phyloP scores from a whole-genome alignment of 2,329 filamentous ascomycete species.

The Cytospora mali region DNA sequence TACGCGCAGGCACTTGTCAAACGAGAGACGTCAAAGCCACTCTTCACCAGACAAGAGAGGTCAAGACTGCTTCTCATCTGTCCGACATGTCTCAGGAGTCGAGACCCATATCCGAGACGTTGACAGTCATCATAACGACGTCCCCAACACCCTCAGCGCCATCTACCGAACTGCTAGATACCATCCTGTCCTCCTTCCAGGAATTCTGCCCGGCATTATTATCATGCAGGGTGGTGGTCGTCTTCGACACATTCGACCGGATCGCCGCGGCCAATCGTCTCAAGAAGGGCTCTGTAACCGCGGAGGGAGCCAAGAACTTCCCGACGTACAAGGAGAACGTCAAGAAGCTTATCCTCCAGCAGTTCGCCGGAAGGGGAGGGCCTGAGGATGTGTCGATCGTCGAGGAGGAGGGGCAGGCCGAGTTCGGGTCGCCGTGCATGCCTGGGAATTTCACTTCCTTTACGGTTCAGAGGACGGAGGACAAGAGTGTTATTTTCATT shows the following conservation, averaged over 20 bases:
- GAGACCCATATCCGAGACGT: constrained; percentile 23
- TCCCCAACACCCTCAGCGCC: constrained; percentile 59
- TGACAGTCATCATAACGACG: constrained; percentile 56
- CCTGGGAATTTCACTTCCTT: constrained; percentile 40
- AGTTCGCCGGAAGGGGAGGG: constrained; percentile 31
- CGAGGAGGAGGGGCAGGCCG: constrained; percentile 42
- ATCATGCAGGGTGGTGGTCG: constrained; percentile 50
- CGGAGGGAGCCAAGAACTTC: constrained; percentile 46
- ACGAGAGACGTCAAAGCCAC: background rate
- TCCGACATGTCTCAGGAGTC: constrained; percentile 14
- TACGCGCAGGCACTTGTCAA: background rate
- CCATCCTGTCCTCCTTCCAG: constrained; percentile 50
- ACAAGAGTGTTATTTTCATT: constrained; percentile 49
- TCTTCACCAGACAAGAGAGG: background rate
- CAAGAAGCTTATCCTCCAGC: constrained; percentile 43
- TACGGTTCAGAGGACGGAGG: constrained; percentile 38
- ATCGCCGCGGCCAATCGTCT: constrained; percentile 47
- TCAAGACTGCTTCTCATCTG: background rate
- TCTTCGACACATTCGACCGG: constrained; percentile 56
- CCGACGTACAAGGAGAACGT: constrained; percentile 51
- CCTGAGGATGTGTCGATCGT: constrained; percentile 19
- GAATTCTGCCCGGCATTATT: constrained; percentile 45
- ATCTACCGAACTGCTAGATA: constrained; percentile 52
- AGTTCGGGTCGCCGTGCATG: constrained; percentile 48
- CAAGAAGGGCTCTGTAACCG: constrained; percentile 57